Conservation (phyloP, 225 moss, liverwort and hornwort species). For the Anthoceros angustus region DNA sequence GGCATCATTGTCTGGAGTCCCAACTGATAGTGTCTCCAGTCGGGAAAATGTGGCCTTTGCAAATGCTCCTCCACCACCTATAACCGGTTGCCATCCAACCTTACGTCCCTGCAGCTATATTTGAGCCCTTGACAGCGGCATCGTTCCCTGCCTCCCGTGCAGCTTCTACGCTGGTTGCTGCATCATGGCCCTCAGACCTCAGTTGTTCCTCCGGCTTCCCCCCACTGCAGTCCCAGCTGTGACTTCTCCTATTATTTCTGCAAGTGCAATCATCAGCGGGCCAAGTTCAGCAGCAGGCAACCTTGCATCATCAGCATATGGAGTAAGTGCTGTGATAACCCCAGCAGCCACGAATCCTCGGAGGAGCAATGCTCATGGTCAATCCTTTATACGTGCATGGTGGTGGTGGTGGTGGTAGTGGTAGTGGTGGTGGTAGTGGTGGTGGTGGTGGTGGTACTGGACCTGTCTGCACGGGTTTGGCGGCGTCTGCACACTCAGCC, state of each 20-base stretch:
- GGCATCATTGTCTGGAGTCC: background rate
- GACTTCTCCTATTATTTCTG: background rate
- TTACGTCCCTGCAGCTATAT: slow-evolving; percentile 16
- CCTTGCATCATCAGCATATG: slow-evolving; percentile 35
- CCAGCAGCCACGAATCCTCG: slow-evolving; percentile 67
- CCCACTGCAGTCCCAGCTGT: background rate
- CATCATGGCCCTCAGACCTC: background rate
- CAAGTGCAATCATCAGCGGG: slow-evolving; percentile 8
- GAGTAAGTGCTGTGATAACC: slow-evolving; percentile 86
- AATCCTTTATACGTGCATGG: background rate
- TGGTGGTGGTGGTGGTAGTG: too few species aligned
- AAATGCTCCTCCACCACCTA: slow-evolving; percentile 15
- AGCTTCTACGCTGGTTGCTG: too few species aligned
- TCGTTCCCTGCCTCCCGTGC: background rate
- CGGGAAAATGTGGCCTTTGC: slow-evolving; percentile 4
- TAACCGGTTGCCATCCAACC: slow-evolving; percentile 26
- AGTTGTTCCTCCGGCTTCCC: slow-evolving; percentile 23
- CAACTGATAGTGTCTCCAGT: too few species aligned
- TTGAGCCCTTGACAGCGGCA: slow-evolving; percentile 20
- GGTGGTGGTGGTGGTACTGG: too few species aligned
- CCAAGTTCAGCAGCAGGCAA: slow-evolving; percentile 39
- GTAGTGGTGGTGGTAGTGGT: too few species aligned
- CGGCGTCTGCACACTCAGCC: too few species aligned
- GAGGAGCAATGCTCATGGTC: slow-evolving; percentile 31
- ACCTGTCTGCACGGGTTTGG: too few species aligned